A percentile compares a stretch with the other conserved stretches of the same genome.
Conservation (phyloP, 2,329 filamentous ascomycete species). For the Mycosphaerelloides madeirae region DNA sequence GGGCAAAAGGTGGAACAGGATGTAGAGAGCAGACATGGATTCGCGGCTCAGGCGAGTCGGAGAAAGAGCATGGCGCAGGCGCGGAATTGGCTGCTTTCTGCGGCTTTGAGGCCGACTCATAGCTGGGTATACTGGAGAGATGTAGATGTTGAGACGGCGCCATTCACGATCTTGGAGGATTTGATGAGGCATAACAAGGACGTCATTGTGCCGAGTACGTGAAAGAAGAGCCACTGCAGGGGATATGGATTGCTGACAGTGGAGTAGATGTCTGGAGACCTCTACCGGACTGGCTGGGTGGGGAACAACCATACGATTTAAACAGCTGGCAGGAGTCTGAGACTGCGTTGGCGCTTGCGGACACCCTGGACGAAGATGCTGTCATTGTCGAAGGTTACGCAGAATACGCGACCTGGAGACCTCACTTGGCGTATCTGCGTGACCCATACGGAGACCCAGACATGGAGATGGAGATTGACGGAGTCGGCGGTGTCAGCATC, state of each 20-base stretch:
- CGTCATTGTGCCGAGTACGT: conserved; percentile 94
- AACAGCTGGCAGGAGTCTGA: conserved; percentile 99
- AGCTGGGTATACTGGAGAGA: conserved; percentile 99
- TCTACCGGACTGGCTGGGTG: conserved; percentile 97
- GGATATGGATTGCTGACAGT: conserved; percentile 40
- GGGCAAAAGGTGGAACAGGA: conserved; percentile 97
- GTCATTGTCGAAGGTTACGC: conserved; percentile 99
- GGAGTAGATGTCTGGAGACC: conserved; percentile 79
- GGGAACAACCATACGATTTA: conserved; percentile 95
- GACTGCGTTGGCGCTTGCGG: conserved; percentile 85
- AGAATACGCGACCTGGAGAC: conserved; percentile 97
- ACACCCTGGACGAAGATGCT: conserved; percentile 93
- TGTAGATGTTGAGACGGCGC: conserved; percentile 95
- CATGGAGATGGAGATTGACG: conserved; percentile 99
- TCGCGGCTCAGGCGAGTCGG: conserved; percentile 87
- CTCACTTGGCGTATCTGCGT: conserved; percentile 90
- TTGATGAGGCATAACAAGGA: conserved; percentile 99
- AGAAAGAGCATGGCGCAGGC: conserved; percentile 98
- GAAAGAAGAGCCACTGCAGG: not conserved
- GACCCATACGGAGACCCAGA: conserved; percentile 97
- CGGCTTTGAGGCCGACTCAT: conserved; percentile 86
- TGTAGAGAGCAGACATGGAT: conserved; percentile 94
- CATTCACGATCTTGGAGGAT: conserved; percentile 94
- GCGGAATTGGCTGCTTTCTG: conserved; percentile 92
- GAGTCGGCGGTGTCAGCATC: conserved; percentile 95